These are phyloP conservation scores for Penicillium sp. DNA, from an alignment of 2,329 filamentous ascomycete species.

Conservation along the genomic window DNA sequence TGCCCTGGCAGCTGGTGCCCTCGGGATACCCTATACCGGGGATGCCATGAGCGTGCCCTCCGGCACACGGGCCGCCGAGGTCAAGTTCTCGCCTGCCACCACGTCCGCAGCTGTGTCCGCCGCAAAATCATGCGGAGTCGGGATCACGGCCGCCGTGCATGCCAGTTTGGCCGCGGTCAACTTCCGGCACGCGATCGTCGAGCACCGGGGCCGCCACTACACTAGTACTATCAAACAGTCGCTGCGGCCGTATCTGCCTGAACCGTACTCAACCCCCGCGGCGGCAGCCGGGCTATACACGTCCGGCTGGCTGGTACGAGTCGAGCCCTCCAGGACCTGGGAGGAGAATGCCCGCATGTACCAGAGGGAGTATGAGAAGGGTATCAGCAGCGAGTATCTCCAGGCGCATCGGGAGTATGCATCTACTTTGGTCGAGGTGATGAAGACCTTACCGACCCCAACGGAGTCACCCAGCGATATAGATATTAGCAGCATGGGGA, in stretches of 20 bases:
- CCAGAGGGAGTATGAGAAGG: slow-evolving; percentile 21
- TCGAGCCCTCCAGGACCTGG: slow-evolving; percentile 12
- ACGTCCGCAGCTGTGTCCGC: slow-evolving; percentile 20
- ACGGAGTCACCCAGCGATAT: slow-evolving; percentile 30
- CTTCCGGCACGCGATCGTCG: slow-evolving; percentile 22
- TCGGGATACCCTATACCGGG: slow-evolving; percentile 23
- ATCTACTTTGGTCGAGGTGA: slow-evolving; percentile 18
- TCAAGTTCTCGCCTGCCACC: slow-evolving; percentile 14
- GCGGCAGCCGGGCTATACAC: slow-evolving; percentile 19
- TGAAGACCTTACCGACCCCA: slow-evolving; percentile 19
- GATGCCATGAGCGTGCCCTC: slow-evolving; percentile 16
- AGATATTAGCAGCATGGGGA: slow-evolving; percentile 21
- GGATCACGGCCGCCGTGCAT: slow-evolving; percentile 32
- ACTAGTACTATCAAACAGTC: slow-evolving; percentile 31
- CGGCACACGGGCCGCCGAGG: slow-evolving; percentile 16
- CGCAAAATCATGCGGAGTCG: slow-evolving; percentile 17
- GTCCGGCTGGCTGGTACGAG: slow-evolving; percentile 13
- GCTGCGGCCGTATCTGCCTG: slow-evolving; percentile 27
- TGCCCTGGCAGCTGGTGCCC: slow-evolving; percentile 16
- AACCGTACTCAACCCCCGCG: slow-evolving; percentile 26
- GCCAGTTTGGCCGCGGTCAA: slow-evolving; percentile 31
- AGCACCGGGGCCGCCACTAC: slow-evolving; percentile 25
- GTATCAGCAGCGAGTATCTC: slow-evolving; percentile 22
- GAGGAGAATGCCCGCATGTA: slow-evolving; percentile 15
- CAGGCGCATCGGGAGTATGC: slow-evolving; percentile 30